Percentiles rank a stretch among this genome's conserved stretches.
Evolutionary conservation across 176 grass and related monocot genomes (phyloP).

Genomic region (Alloteropsis semialata): DNA sequence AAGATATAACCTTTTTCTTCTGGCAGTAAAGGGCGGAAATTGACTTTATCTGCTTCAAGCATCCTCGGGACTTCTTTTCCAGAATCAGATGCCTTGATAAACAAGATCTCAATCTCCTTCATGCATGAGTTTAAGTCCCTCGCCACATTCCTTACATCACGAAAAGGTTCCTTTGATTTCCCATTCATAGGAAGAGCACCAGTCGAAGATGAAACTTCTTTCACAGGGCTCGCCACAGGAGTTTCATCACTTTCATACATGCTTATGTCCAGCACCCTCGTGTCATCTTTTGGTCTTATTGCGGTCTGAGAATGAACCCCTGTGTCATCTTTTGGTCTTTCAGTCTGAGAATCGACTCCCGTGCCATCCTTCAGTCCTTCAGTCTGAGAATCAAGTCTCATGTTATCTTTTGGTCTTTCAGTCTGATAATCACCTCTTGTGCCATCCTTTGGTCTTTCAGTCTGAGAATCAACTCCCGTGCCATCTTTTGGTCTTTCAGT

Average conservation of each 20-base stretch:
- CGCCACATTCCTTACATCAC: conserved; percentile 33
- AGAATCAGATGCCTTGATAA: conserved; percentile 83
- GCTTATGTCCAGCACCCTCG: conserved; percentile 40
- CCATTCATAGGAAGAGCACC: conserved; percentile 46
- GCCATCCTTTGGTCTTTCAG: conserved; percentile 28
- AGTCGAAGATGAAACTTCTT: conserved; percentile 39
- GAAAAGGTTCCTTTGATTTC: conserved; percentile 53
- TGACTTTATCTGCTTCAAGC: conserved; percentile 93
- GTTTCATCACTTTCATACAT: conserved; percentile 62
- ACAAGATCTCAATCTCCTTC: conserved; percentile 82
- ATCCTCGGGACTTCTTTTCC: conserved; percentile 97
- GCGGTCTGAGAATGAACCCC: conserved; percentile 10
- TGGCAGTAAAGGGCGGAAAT: conserved; percentile 64
- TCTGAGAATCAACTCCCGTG: neutral
- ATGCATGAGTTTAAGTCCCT: conserved; percentile 71
- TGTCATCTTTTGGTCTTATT: conserved; percentile 35
- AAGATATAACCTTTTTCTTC: conserved; percentile 71
- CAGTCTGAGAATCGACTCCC: conserved; percentile 3
- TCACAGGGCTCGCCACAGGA: conserved; percentile 43
- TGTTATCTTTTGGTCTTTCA: neutral
- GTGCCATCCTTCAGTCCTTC: conserved; percentile 27
- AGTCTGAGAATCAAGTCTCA: neutral
- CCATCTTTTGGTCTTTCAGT: neutral
- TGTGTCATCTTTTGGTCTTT: neutral
- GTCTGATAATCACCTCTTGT: conserved; percentile 2